Percentiles rank a stretch among this genome's conserved stretches.
These are phyloP conservation scores for Cryptosporidium xiaoi DNA, from an alignment of 169 alveolate species.

Conservation along the genomic window DNA sequence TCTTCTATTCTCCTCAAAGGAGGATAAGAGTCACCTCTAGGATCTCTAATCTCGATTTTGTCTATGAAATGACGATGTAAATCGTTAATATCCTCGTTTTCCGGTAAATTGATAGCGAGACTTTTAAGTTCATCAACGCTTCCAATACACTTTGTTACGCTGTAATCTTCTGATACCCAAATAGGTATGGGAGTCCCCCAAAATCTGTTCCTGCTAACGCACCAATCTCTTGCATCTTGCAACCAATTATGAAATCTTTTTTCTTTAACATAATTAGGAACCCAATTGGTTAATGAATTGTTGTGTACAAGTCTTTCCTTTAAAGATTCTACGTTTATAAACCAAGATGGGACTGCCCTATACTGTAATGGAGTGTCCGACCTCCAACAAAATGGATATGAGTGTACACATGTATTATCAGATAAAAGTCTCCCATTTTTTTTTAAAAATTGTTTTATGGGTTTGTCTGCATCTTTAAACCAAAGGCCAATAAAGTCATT, in stretches of 20 bases:
- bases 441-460: constrained; percentile 89
- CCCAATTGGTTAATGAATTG: constrained; percentile 94
- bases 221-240: constrained; percentile 99
- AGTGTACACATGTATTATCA: constrained; percentile 87
- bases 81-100: constrained; percentile 86
- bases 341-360: constrained; percentile 98
- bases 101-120: constrained; percentile 75
- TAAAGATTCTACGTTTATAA: constrained; percentile 95
- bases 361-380: constrained; percentile 98
- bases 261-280: constrained; percentile 96
- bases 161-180: constrained; percentile 96
- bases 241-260: constrained; percentile 99
- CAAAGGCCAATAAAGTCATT: constrained; percentile 88
- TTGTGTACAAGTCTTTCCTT: constrained; percentile 90
- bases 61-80: constrained; percentile 98
- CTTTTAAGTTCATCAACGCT: constrained; percentile 87
- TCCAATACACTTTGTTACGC: constrained; percentile 95
- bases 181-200: constrained; percentile 99
- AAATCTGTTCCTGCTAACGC: constrained; percentile 96
- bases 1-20: constrained; percentile 87
- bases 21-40: constrained; percentile 92
- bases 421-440: constrained; percentile 85
- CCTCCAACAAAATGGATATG: constrained; percentile 99
- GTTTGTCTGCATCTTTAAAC: constrained; percentile 96
- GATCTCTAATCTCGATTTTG: constrained; percentile 95